Conservation (phyloP, 2,329 filamentous ascomycete species). For the Calonectria montana region DNA sequence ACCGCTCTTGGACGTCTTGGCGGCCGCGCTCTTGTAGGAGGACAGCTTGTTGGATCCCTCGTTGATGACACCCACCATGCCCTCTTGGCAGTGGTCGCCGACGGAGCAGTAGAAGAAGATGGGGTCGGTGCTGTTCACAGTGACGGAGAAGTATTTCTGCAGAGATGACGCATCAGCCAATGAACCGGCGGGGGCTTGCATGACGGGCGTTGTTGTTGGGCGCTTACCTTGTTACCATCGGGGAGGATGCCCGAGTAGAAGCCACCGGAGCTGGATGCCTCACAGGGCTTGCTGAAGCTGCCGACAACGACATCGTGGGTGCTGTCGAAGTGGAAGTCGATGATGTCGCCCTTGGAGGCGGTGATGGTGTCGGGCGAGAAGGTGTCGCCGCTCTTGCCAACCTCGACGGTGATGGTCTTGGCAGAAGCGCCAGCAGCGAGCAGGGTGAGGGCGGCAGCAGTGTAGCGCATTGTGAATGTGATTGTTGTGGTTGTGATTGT, state of each 20-base stretch:
- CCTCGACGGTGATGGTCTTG: constrained; percentile 51
- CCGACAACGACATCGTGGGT: constrained; percentile 63
- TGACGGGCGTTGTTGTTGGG: not conserved
- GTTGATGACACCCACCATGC: constrained; percentile 48
- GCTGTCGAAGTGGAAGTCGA: constrained; percentile 66
- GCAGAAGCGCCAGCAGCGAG: constrained; percentile 36
- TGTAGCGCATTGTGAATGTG: not conserved
- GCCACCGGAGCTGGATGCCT: constrained; percentile 44
- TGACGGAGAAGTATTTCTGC: constrained; percentile 38
- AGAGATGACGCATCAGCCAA: not conserved
- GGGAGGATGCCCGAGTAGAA: constrained; percentile 31
- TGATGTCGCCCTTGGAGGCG: constrained; percentile 58
- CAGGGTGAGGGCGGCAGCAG: not conserved
- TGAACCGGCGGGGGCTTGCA: not conserved
- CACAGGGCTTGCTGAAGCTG: constrained; percentile 61
- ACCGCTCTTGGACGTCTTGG: constrained; percentile 12
- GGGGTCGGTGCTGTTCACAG: constrained; percentile 44
- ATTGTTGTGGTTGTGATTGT: not conserved
- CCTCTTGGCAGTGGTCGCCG: constrained; percentile 43
- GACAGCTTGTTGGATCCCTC: constrained; percentile 34
- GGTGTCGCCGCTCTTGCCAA: constrained; percentile 54
- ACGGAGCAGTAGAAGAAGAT: constrained; percentile 46
- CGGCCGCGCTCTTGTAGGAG: constrained; percentile 26
- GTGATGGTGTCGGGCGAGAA: constrained; percentile 58
- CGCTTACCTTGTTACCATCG: constrained; percentile 11